These are phyloP conservation scores for Spergularia bocconei DNA, from an alignment of 148 eudicot species.

Conservation along the genomic window DNA sequence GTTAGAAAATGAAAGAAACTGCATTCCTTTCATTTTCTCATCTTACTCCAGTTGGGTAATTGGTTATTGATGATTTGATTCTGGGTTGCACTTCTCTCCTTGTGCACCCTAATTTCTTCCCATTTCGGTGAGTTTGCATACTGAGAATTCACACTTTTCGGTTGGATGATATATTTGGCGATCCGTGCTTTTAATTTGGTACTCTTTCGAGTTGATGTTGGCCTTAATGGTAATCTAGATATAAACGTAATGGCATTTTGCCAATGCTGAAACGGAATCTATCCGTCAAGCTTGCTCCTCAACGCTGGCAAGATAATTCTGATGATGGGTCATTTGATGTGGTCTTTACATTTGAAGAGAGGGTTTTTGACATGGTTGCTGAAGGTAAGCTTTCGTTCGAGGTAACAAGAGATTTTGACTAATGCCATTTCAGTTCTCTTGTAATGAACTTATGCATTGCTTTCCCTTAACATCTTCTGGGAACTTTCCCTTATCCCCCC, in stretches of 20 bases:
- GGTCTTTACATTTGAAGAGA: constrained; percentile 86
- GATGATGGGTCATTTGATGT: constrained; percentile 82
- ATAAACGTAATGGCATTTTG: constrained; percentile 90
- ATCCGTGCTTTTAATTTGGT: neutral
- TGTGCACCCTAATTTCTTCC: neutral
- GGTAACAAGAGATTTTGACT: neutral
- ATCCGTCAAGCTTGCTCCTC: constrained; percentile 82
- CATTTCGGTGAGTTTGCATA: neutral
- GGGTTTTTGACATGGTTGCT: constrained; percentile 91
- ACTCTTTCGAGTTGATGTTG: constrained; percentile 16
- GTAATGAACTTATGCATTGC: neutral
- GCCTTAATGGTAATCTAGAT: constrained; percentile 44
- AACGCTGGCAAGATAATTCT: constrained; percentile 97
- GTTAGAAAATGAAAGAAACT: neutral
- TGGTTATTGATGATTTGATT: neutral
- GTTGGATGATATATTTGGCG: neutral
- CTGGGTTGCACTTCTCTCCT: neutral
- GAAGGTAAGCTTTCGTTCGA: constrained; percentile 59
- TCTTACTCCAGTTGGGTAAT: neutral
- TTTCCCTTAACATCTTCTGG: neutral
- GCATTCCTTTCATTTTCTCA: neutral
- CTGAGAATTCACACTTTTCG: neutral
- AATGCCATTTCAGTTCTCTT: neutral
- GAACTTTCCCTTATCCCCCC: neutral
- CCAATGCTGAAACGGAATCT: constrained; percentile 90